Conservation (phyloP, 495 filamentous ascomycete genomes). For the Daldinia bambusicola region DNA sequence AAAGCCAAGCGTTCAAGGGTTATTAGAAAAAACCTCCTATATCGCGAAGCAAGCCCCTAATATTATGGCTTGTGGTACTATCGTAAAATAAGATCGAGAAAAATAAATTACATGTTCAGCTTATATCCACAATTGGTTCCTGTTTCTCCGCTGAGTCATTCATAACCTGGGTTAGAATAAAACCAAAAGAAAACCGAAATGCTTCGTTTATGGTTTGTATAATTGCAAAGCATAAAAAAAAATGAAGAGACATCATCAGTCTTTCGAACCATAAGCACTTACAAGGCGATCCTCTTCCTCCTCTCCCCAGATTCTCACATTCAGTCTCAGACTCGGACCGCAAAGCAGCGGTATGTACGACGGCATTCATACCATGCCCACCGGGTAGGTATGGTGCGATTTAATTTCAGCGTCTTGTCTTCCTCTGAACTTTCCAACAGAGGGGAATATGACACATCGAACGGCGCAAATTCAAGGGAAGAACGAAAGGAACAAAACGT, state of each 20-base stretch:
- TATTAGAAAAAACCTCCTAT: background rate
- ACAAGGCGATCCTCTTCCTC: background rate
- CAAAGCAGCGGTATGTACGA: background rate
- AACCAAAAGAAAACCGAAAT: background rate
- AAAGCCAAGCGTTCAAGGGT: background rate
- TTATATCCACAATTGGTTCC: too few relatives aligned
- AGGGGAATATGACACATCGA: background rate
- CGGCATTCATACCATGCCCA: background rate
- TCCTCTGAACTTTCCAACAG: background rate
- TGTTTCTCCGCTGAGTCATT: too few relatives aligned
- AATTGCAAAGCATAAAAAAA: background rate
- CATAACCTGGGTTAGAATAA: too few relatives aligned
- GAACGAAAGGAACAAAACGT: too few relatives aligned
- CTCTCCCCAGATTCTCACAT: constrained; percentile 1
- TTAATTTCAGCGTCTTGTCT: background rate
- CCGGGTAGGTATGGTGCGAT: background rate
- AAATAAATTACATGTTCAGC: too few relatives aligned
- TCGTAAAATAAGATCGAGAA: too few relatives aligned
- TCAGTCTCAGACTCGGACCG: background rate
- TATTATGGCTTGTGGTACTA: background rate
- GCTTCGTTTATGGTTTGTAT: too few relatives aligned
- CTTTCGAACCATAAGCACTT: background rate
- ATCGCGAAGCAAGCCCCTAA: background rate
- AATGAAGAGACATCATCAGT: background rate
- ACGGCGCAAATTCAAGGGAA: background rate